phyloP scores from a whole-genome alignment of 1,284 basidiomycete species.

The Tilletia setariae region DNA sequence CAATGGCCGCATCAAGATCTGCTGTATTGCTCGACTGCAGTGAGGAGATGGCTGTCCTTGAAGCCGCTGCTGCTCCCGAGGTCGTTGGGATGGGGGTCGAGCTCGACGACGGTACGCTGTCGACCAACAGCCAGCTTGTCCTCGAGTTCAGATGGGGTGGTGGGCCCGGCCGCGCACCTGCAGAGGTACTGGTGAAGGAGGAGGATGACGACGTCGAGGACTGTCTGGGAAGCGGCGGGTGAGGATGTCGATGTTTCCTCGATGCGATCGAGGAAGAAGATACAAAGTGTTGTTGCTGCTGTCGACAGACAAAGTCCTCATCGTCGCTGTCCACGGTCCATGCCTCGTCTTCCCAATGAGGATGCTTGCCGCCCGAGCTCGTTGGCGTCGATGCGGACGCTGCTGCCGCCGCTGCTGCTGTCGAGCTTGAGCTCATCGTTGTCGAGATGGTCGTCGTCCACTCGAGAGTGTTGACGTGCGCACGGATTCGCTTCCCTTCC shows the following conservation, averaged over 20 bases:
- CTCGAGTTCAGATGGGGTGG: background rate
- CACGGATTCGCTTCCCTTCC: background rate
- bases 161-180: background rate
- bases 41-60: background rate
- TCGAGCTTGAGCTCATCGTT: background rate
- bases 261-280: background rate
- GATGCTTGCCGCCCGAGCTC: background rate
- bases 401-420: background rate
- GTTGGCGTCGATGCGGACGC: background rate
- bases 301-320: constrained; percentile 13
- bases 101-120: background rate
- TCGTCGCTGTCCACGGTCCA: constrained; percentile 15
- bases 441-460: too few species aligned
- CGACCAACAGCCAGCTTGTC: constrained; percentile 10
- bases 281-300: constrained; percentile 10
- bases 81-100: background rate
- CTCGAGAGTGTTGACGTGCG: background rate
- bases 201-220: background rate
- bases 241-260: constrained; percentile 2
- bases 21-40: background rate
- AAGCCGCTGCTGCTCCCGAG: background rate
- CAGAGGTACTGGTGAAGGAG: background rate
- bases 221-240: background rate
- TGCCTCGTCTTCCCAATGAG: constrained; percentile 15
- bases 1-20: constrained; percentile 11